Percentiles rank a stretch among this genome's conserved stretches.
phyloP scores from a whole-genome alignment of 2,329 filamentous ascomycete genomes.

The Curvularia lunata region DNA sequence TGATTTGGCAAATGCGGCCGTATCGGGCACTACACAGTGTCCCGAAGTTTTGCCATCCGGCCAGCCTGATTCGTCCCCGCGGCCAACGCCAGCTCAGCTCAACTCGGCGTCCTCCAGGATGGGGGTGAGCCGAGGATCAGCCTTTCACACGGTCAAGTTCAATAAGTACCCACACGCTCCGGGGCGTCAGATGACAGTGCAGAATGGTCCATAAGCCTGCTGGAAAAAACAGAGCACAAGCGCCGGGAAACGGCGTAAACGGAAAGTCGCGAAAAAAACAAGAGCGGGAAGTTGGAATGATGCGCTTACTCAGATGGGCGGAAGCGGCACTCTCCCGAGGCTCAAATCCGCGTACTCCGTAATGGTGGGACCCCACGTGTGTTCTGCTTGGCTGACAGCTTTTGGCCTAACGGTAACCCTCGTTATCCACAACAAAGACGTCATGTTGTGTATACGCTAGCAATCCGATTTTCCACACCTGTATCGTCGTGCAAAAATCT shows the following conservation, averaged over 20 bases:
- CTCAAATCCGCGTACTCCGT: constrained; percentile 12
- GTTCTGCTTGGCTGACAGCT: constrained; percentile 14
- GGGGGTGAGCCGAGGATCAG: constrained; percentile 13
- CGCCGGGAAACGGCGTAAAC: background rate
- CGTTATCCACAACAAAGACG: constrained; percentile 11
- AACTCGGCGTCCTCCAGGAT: constrained; percentile 8
- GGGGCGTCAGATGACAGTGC: constrained; percentile 11
- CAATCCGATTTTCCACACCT: background rate
- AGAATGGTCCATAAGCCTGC: background rate
- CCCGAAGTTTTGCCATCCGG: constrained; percentile 30
- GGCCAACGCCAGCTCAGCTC: background rate
- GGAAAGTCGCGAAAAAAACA: background rate
- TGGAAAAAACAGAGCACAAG: background rate
- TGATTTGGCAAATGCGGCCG: constrained; percentile 4
- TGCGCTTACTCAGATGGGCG: constrained; percentile 3
- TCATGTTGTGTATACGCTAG: constrained; percentile 14
- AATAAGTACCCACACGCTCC: background rate
- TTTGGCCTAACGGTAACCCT: background rate
- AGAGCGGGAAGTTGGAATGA: background rate
- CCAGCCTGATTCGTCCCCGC: constrained; percentile 13
- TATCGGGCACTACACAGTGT: constrained; percentile 8
- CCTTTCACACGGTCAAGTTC: constrained; percentile 1
- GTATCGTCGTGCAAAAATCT: background rate
- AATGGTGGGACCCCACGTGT: constrained; percentile 17
- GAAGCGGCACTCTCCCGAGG: constrained; percentile 19